These are phyloP conservation scores for Coemansia sp. DNA, from an alignment of 371 early-diverging fungal genomes.

Conservation along the genomic window DNA sequence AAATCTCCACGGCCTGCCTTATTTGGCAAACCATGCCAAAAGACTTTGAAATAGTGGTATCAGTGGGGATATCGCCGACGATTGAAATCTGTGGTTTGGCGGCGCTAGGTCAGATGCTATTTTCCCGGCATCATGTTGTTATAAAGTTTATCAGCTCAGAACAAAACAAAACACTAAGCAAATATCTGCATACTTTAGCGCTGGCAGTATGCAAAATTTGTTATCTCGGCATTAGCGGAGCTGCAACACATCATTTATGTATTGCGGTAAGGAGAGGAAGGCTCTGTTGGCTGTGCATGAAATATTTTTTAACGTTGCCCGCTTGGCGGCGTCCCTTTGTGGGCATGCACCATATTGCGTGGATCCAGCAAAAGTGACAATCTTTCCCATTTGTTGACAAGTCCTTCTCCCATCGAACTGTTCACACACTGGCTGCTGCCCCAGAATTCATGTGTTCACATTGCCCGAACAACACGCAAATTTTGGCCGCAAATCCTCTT, in stretches of 20 bases:
- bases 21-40: not conserved
- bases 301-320: not conserved
- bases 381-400: not conserved
- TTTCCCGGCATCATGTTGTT: not conserved
- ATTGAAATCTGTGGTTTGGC: not conserved
- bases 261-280: not conserved
- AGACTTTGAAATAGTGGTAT: not conserved
- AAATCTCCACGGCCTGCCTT: not conserved
- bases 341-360: not conserved
- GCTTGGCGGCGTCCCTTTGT: not conserved
- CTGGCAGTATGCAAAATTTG: not conserved
- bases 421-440: not conserved
- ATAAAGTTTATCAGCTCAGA: not conserved
- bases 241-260: not conserved
- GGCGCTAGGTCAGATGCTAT: not conserved
- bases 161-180: not conserved
- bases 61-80: not conserved
- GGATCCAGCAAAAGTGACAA: not conserved
- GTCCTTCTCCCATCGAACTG: not conserved
- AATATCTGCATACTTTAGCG: not conserved
- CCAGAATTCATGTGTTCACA: not conserved
- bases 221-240: not conserved
- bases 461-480: not conserved
- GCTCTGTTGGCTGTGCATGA: not conserved
- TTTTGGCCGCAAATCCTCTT: not conserved